Evolutionary conservation across 108 stramenopile species (phyloP).

Genomic region (Nannochloropsis salina): DNA sequence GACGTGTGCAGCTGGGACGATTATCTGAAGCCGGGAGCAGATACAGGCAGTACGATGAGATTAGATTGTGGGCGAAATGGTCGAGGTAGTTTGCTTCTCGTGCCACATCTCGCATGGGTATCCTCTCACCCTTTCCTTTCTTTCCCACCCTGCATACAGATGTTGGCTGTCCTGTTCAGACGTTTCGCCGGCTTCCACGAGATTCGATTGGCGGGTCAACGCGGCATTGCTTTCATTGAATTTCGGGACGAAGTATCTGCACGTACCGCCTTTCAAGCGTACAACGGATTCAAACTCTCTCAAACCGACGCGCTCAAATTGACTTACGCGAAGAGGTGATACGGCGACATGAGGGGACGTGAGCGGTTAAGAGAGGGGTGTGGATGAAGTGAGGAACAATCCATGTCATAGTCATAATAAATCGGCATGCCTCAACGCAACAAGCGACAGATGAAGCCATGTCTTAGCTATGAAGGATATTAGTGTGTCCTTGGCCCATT

Average conservation of each 20-base stretch:
- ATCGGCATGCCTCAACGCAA: too few relatives aligned
- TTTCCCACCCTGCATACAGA: background rate
- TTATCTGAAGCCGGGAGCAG: too few relatives aligned
- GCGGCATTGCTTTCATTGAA: conserved; percentile 23
- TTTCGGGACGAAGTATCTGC: conserved; percentile 3
- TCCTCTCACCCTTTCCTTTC: background rate
- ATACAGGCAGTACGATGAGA: too few relatives aligned
- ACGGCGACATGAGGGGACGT: background rate
- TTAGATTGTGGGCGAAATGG: too few relatives aligned
- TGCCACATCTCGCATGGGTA: background rate
- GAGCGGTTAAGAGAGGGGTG: background rate
- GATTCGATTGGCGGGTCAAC: background rate
- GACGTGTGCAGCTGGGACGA: background rate
- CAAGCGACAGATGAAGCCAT: too few relatives aligned
- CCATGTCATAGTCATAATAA: too few relatives aligned
- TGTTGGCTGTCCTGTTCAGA: conserved; percentile 14
- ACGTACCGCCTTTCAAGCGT: background rate
- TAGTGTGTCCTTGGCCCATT: too few relatives aligned
- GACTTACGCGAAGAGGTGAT: conserved; percentile 22
- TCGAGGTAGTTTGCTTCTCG: too few relatives aligned
- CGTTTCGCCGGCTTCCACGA: conserved; percentile 22
- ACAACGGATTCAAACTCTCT: conserved; percentile 18
- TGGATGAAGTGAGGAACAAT: background rate
- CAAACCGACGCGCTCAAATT: background rate
- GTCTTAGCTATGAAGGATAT: too few relatives aligned